Evolutionary conservation across 2,329 filamentous ascomycete species (phyloP), one percentile per base, ranked within the genome.

Genomic region (Metarhizium humberi): DNA sequence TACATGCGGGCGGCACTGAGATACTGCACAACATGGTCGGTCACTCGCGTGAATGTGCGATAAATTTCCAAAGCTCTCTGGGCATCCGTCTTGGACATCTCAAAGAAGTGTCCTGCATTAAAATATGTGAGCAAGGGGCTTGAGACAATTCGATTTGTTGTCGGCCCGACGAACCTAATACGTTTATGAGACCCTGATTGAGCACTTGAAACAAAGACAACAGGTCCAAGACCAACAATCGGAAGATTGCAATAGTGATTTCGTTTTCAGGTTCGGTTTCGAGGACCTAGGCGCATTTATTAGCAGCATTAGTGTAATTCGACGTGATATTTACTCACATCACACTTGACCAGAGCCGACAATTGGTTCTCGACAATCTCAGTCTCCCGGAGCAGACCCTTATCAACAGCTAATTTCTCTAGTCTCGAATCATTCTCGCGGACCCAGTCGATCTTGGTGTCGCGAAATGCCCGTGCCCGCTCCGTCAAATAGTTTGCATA

Each of bases 121-220:
- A 54, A 25, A 66, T 58, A 55, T 51, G 40, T 57, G 57, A 60
- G 32, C 55, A 50, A 18, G 20, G 25, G 40, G 47, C 48, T 30
- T 38, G 55, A 58, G 57, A 58, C 58, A 56, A 46, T 6, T 5
- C 18, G 6, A 38, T 30, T 14, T 30, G 4, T 25, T 11, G n/a
- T 20, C 4, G 11, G 45, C 13, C 25, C 47, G 53, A 66, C 83
- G 61, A 76, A 95, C 92, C 90, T 56, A 99, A 76, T 57, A 99
- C 90, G 71, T 95, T 96, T 73, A 99, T 99, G 67, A 96, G 89
- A 51, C 90, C 94, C 72, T 96, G 91, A 67, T 99, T 99, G 73
- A 96, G 87, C 50, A 94, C 90, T 65, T 95, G 91, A 74, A 96
- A 99, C 54, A 99, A 77, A 14, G 89, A 85, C 58, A 99, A 73